Evolutionary conservation across 805 yeast species (phyloP), one percentile per base, ranked within the genome.

Genomic region (Barnettozyma sucrosica): DNA sequence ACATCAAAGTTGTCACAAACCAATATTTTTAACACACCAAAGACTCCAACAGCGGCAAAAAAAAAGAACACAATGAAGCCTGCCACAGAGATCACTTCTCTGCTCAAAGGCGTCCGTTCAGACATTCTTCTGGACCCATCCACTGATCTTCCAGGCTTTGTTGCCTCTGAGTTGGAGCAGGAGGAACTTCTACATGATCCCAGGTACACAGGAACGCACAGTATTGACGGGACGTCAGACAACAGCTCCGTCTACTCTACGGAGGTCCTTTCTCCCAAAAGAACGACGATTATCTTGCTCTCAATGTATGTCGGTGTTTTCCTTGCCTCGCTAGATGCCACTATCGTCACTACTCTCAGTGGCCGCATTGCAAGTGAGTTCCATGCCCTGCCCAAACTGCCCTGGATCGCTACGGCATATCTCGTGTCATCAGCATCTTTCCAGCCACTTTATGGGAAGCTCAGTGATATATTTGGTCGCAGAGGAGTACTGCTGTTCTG

Each of bases 371-470:
- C 89, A 1, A 79, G 86, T 1, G 89, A 83, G 55, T 74, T 84
- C 56, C 67, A 82, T 53, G 82, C 81, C 0, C 68, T 83, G 39
- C 79, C 80, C 4, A 76, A 76, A 51, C 72, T 83, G 24, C 75
- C 88, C 14, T 83, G 89, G 88, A 80, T 84, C 21, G 89, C 87
- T 2, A 80, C 88, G 0, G 76, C 87, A 0, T 84, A 84, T 55
- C 65, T 84, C 38, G 65, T 84, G 38, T 77, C 89, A 1, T 77
- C 83, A 39, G 80, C 89, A 0, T 84, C 87, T 2, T 81, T 82
- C 59, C 90, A 84, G 62, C 90, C 90, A 2, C 63, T 84, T 20
- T 81, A 76, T 53, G 90, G 90, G 8, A 83, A 81, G 55, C 57
- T 84, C 7, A 79, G 85, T 14, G 90, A 84, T 56, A 81, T 83